A percentile compares a stretch with the other conserved stretches of the same genome.
These are phyloP conservation scores for Limonium bicolor DNA, from an alignment of 148 eudicot genomes.

Conservation along the genomic window DNA sequence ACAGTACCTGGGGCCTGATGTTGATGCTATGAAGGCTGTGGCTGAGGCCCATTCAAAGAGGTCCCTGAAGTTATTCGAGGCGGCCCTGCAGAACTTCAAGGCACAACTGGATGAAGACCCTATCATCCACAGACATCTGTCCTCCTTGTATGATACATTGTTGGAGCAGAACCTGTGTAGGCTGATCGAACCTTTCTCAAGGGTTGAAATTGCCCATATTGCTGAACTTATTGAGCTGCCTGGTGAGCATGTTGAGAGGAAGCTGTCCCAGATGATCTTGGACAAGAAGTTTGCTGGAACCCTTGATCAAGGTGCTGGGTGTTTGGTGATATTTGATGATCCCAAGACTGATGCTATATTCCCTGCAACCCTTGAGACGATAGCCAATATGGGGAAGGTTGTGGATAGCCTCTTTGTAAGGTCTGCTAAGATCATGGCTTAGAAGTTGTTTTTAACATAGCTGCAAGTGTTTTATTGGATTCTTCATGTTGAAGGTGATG, in stretches of 20 bases:
- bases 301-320: constrained; percentile 39
- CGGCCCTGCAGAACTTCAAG: constrained; percentile 24
- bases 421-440: constrained; percentile 36
- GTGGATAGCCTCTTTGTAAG: constrained; percentile 34
- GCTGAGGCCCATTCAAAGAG: constrained; percentile 40
- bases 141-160: constrained; percentile 28
- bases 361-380: constrained; percentile 29
- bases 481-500: too few relatives aligned
- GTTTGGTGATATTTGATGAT: constrained; percentile 28
- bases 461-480: too few relatives aligned
- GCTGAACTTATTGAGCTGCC: constrained; percentile 34
- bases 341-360: constrained; percentile 35
- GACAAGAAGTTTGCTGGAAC: constrained; percentile 37
- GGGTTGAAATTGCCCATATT: constrained; percentile 29
- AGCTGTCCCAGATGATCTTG: constrained; percentile 34
- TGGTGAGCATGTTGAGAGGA: constrained; percentile 31
- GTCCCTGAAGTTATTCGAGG: constrained; percentile 28
- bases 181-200: constrained; percentile 35
- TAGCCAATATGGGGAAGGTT: constrained; percentile 27
- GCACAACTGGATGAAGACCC: constrained; percentile 34
- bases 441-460: too few relatives aligned
- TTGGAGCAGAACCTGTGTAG: constrained; percentile 39
- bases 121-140: constrained; percentile 32
- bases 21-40: constrained; percentile 40
- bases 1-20: constrained; percentile 35